Conservation (phyloP, 164 flowering plant species). For the Saururus chinensis region DNA sequence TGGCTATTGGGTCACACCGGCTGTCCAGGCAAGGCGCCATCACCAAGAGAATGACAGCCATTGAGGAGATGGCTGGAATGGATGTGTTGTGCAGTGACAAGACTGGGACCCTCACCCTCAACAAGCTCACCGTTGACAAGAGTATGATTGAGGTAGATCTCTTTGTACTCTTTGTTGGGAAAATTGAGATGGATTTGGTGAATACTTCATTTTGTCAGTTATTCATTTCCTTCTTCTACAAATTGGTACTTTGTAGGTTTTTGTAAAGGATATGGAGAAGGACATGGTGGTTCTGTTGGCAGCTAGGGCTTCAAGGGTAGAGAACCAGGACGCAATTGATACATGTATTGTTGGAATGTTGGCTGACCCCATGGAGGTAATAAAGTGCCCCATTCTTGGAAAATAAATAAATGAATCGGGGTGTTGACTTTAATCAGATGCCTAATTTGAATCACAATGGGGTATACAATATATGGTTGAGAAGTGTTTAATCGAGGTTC, state of each 20-base stretch:
- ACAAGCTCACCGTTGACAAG: slow-evolving; percentile 80
- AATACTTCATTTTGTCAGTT: too few species aligned
- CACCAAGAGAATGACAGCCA: slow-evolving; percentile 98
- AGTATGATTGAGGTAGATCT: slow-evolving; percentile 22
- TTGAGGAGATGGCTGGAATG: slow-evolving; percentile 97
- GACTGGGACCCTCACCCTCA: slow-evolving; percentile 91
- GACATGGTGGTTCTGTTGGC: slow-evolving; percentile 40
- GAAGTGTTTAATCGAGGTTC: too few species aligned
- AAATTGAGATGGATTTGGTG: too few species aligned
- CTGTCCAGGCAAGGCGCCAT: slow-evolving; percentile 71
- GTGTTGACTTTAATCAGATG: not conserved
- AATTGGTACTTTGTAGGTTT: slow-evolving; percentile 29
- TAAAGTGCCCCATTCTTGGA: too few species aligned
- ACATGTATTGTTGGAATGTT: slow-evolving; percentile 70
- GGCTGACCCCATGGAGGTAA: slow-evolving; percentile 69
- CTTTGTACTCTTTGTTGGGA: too few species aligned
- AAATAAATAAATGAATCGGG: too few species aligned
- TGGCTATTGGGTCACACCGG: slow-evolving; percentile 94
- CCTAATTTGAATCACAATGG: too few species aligned
- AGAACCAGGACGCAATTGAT: slow-evolving; percentile 86
- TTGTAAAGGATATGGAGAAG: slow-evolving; percentile 33
- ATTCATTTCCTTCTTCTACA: too few species aligned
- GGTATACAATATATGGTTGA: too few species aligned
- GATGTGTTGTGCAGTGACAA: slow-evolving; percentile 95
- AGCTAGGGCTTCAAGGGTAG: slow-evolving; percentile 77